Evolutionary conservation across 352 stramenopile species (phyloP).

Genomic region (Elongisporangium undulatum): DNA sequence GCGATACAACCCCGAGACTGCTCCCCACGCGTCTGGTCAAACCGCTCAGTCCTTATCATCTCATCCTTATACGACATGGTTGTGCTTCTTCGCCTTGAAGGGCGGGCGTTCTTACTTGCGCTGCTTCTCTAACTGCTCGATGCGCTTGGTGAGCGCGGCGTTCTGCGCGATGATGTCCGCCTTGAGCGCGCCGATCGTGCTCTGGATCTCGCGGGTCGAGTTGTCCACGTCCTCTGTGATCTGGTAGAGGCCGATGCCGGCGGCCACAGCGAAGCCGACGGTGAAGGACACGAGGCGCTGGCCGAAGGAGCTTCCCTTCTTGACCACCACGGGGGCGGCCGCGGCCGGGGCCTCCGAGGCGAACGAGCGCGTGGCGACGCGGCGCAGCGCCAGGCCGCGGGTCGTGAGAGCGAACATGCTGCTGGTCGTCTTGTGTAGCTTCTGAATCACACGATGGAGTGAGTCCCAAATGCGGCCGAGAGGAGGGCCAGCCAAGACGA

Average conservation of each 20-base stretch:
- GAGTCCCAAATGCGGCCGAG: not conserved
- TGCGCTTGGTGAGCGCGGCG: slow-evolving; percentile 58
- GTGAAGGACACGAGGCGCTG: slow-evolving; percentile 69
- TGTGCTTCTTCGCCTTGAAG: too few relatives aligned
- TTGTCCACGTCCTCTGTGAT: slow-evolving; percentile 65
- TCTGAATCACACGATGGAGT: slow-evolving; percentile 6
- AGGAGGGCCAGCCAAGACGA: not conserved
- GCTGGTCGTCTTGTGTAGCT: not conserved
- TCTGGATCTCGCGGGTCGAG: slow-evolving; percentile 72
- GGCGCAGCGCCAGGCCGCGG: slow-evolving; percentile 23
- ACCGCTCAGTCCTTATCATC: not conserved
- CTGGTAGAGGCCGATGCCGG: slow-evolving; percentile 63
- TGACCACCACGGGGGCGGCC: slow-evolving; percentile 30
- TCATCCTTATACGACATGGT: not conserved
- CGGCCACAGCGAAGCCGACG: slow-evolving; percentile 59
- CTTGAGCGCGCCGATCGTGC: slow-evolving; percentile 57
- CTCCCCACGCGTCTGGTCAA: not conserved
- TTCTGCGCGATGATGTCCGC: slow-evolving; percentile 68
- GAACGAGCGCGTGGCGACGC: slow-evolving; percentile 45
- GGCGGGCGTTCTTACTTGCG: slow-evolving; percentile 53
- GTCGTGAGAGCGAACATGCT: slow-evolving; percentile 1
- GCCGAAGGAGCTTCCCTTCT: slow-evolving; percentile 60
- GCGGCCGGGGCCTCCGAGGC: slow-evolving; percentile 12
- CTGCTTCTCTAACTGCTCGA: slow-evolving; percentile 67
- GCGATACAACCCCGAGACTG: not conserved